Evolutionary conservation across 2,329 filamentous ascomycete species (phyloP).

Genomic region (Calonectria multiphialidica): DNA sequence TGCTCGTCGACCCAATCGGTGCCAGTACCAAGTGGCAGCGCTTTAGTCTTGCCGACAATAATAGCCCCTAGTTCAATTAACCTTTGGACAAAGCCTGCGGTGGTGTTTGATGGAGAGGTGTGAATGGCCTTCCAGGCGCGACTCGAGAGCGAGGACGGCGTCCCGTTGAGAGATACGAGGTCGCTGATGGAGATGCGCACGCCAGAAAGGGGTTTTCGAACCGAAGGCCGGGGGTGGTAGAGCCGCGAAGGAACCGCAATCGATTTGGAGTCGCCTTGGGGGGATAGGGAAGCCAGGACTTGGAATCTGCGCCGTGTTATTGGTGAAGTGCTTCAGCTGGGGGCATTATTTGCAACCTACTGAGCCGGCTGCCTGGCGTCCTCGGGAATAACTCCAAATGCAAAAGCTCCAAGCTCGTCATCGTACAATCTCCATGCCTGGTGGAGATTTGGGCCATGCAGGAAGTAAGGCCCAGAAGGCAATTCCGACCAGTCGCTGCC

Average conservation of each 20-base stretch:
- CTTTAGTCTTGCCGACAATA: slow-evolving; percentile 66
- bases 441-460: slow-evolving; percentile 55
- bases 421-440: slow-evolving; percentile 57
- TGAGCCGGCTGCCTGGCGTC: slow-evolving; percentile 40
- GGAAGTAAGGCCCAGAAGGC: slow-evolving; percentile 56
- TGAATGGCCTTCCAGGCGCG: slow-evolving; percentile 69
- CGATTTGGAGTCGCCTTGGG: slow-evolving; percentile 41
- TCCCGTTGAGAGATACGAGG: slow-evolving; percentile 54
- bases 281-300: slow-evolving; percentile 42
- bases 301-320: slow-evolving; percentile 45
- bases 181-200: slow-evolving; percentile 52
- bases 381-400: slow-evolving; percentile 53
- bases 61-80: slow-evolving; percentile 72
- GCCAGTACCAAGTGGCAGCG: slow-evolving; percentile 58
- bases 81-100: slow-evolving; percentile 63
- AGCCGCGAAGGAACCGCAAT: slow-evolving; percentile 55
- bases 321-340: neutral
- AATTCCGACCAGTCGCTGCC: slow-evolving; percentile 40
- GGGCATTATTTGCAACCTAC: slow-evolving; percentile 29
- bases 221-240: slow-evolving; percentile 45
- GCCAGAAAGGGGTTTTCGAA: slow-evolving; percentile 51
- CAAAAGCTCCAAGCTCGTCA: slow-evolving; percentile 52
- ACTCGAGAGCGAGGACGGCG: slow-evolving; percentile 69
- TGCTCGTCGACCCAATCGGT: slow-evolving; percentile 56
- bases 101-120: slow-evolving; percentile 54